These are phyloP conservation scores for Diaporthe batatas DNA, from an alignment of 2,329 filamentous ascomycete genomes.

Conservation along the genomic window DNA sequence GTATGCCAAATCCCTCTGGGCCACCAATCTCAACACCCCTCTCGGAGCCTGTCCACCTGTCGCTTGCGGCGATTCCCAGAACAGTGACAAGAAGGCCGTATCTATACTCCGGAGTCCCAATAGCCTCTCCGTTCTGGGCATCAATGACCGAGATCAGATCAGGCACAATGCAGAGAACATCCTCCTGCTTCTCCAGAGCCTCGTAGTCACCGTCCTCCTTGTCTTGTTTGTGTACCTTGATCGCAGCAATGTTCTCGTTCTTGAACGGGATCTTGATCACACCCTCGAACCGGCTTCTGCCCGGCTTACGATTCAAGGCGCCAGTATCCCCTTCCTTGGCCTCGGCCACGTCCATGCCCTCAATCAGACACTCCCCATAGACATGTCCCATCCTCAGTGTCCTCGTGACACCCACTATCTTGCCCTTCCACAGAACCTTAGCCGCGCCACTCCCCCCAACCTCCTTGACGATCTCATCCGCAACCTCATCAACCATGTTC, in stretches of 20 bases:
- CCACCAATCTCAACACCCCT: constrained; percentile 65
- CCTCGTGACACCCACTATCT: constrained; percentile 72
- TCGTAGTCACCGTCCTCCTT: constrained; percentile 46
- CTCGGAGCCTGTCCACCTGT: constrained; percentile 59
- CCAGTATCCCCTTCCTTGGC: constrained; percentile 28
- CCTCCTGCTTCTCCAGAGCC: constrained; percentile 55
- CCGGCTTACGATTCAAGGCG: constrained; percentile 47
- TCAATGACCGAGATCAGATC: constrained; percentile 70
- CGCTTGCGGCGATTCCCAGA: constrained; percentile 59
- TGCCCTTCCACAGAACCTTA: constrained; percentile 72
- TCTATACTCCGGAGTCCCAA: constrained; percentile 69
- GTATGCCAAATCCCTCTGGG: constrained; percentile 62
- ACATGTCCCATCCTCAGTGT: constrained; percentile 68
- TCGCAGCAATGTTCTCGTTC: constrained; percentile 78
- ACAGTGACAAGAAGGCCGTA: constrained; percentile 66
- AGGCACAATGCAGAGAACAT: constrained; percentile 66
- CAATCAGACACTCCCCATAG: constrained; percentile 71
- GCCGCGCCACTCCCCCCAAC: constrained; percentile 67
- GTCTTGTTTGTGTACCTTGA: constrained; percentile 48
- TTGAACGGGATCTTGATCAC: constrained; percentile 75
- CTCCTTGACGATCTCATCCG: constrained; percentile 70
- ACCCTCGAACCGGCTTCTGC: constrained; percentile 54
- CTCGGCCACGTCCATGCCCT: constrained; percentile 57
- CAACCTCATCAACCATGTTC: constrained; percentile 66
- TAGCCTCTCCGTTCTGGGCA: constrained; percentile 67